Conservation (phyloP, 2,329 filamentous ascomycete genomes). For the Ceratocystiopsis sp. region DNA sequence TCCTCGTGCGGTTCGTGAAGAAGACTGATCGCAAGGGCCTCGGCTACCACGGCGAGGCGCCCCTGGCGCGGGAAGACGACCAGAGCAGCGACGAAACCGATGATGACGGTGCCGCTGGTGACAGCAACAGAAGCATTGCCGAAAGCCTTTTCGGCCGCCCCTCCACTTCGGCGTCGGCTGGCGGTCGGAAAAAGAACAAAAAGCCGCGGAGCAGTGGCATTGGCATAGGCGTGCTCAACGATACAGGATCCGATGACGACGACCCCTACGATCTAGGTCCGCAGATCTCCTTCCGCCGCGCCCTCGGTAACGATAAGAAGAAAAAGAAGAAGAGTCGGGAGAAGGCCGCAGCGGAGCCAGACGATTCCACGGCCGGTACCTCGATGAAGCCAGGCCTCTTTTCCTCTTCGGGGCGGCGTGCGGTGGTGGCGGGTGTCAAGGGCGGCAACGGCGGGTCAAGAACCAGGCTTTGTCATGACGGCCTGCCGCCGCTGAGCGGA, state of each 20-base stretch:
- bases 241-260: slow-evolving; percentile 79
- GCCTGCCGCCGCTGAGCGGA: slow-evolving; percentile 59
- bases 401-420: slow-evolving; percentile 17
- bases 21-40: slow-evolving; percentile 57
- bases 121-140: slow-evolving; percentile 1
- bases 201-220: slow-evolving; percentile 37
- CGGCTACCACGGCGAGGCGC: slow-evolving; percentile 44
- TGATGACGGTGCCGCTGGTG: slow-evolving; percentile 20
- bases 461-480: slow-evolving; percentile 64
- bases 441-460: slow-evolving; percentile 10
- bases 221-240: slow-evolving; percentile 78
- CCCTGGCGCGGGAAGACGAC: slow-evolving; percentile 27
- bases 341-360: not conserved
- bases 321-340: slow-evolving; percentile 43
- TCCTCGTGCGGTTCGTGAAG: slow-evolving; percentile 45
- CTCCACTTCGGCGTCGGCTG: slow-evolving; percentile 9
- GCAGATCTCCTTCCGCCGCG: slow-evolving; percentile 69
- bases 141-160: slow-evolving; percentile 4
- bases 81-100: slow-evolving; percentile 25
- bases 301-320: slow-evolving; percentile 67
- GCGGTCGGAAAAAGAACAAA: slow-evolving; percentile 28
- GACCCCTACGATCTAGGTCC: slow-evolving; percentile 88
- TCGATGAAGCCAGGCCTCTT: slow-evolving; percentile 31
- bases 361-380: not conserved
- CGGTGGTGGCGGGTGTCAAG: slow-evolving; percentile 26